A percentile compares a stretch with the other conserved stretches of the same genome.
Evolutionary conservation across 176 grass and related monocot genomes (phyloP).

Genomic region (Oryza punctata): DNA sequence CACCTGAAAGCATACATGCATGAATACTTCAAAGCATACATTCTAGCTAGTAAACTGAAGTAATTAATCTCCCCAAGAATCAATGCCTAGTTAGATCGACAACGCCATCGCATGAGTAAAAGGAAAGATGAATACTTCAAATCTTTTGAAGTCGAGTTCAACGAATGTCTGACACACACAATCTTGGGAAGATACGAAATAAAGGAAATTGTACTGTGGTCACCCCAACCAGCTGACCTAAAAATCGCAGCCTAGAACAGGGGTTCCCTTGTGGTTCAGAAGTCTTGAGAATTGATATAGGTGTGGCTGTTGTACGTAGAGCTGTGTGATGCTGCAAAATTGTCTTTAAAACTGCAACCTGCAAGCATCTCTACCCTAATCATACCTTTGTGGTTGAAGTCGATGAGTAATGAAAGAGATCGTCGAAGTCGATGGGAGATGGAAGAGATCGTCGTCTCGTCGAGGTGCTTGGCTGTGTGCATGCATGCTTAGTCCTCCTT

Average conservation of each 20-base stretch:
- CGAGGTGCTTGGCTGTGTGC: neutral
- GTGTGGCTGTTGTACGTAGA: conserved; percentile 19
- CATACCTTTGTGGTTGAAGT: neutral
- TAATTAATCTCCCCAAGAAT: neutral
- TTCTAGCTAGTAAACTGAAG: neutral
- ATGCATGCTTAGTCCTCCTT: conserved; percentile 43
- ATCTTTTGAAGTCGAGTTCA: neutral
- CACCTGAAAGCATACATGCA: neutral
- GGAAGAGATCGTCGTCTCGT: neutral
- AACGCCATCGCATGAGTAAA: neutral
- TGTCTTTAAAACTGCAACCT: conserved; percentile 61
- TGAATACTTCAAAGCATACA: too few relatives aligned
- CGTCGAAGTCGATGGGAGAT: neutral
- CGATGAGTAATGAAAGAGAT: neutral
- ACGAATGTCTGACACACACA: neutral
- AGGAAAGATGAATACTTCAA: neutral
- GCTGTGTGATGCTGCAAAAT: conserved; percentile 41
- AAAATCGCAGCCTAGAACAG: conserved; percentile 44
- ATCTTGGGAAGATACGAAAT: neutral
- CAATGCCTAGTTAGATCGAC: conserved; percentile 17
- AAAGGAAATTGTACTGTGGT: conserved; percentile 13
- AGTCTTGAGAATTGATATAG: neutral
- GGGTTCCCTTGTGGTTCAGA: conserved; percentile 16
- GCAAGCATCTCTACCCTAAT: conserved; percentile 39
- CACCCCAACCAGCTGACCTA: conserved; percentile 39